Conservation (phyloP, 208 protist genomes). For the Angomonas desouzai region DNA sequence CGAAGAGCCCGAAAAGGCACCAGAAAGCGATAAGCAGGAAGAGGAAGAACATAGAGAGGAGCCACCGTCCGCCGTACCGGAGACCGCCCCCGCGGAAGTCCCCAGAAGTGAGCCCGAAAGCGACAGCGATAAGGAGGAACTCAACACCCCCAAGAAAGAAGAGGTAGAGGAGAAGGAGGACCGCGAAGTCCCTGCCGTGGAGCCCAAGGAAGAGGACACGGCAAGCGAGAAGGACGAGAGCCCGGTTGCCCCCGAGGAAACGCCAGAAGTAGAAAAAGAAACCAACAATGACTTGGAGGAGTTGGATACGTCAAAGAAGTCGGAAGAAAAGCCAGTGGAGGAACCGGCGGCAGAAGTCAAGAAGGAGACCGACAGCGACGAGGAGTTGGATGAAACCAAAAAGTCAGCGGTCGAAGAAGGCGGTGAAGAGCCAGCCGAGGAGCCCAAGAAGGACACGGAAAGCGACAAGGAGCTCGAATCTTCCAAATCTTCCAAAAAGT, state of each 20-base stretch:
- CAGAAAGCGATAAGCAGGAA: too few species aligned
- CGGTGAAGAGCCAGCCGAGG: neutral
- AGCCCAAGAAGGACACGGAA: constrained; percentile 1
- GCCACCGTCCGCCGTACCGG: too few species aligned
- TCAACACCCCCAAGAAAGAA: neutral
- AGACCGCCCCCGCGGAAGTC: too few species aligned
- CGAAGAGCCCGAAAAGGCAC: too few species aligned
- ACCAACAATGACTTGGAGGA: too few species aligned
- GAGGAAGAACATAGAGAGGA: too few species aligned
- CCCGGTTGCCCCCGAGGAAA: neutral
- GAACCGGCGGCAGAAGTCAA: too few species aligned
- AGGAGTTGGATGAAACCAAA: neutral
- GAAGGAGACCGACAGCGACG: neutral
- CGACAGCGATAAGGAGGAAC: too few species aligned
- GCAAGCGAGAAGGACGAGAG: neutral
- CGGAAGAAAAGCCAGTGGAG: too few species aligned
- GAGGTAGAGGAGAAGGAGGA: neutral
- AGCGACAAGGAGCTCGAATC: neutral
- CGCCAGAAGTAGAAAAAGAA: too few species aligned
- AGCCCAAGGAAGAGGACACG: neutral
- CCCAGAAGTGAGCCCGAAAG: too few species aligned
- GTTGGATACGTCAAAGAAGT: too few species aligned
- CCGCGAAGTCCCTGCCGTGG: neutral
- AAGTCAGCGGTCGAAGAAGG: neutral
- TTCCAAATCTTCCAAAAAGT: neutral